Conservation (phyloP, 2,329 filamentous ascomycete species). For the Epichloe scottii region DNA sequence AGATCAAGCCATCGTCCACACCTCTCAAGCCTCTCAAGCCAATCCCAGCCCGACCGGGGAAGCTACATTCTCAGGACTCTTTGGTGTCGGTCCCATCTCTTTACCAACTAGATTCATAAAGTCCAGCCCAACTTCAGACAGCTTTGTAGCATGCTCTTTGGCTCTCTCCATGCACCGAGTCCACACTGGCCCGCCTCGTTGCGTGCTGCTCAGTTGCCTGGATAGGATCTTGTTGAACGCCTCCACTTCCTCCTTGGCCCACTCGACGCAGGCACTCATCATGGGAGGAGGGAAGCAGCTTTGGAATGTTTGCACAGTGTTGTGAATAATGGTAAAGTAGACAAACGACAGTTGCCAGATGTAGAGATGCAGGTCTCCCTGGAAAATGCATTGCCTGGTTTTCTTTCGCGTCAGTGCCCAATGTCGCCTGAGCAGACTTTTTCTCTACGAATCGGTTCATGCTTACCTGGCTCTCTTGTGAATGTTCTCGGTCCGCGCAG, state of each 20-base stretch:
- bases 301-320: slow-evolving; percentile 84
- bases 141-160: slow-evolving; percentile 64
- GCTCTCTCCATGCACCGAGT: slow-evolving; percentile 72
- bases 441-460: background rate
- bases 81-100: slow-evolving; percentile 25
- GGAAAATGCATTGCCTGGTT: slow-evolving; percentile 78
- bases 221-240: slow-evolving; percentile 75
- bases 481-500: slow-evolving; percentile 65
- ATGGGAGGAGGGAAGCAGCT: slow-evolving; percentile 72
- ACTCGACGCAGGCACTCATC: slow-evolving; percentile 92
- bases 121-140: slow-evolving; percentile 79
- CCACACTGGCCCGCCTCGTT: slow-evolving; percentile 65
- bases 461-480: slow-evolving; percentile 66
- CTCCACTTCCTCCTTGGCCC: slow-evolving; percentile 93
- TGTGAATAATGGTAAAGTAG: slow-evolving; percentile 88
- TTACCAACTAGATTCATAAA: slow-evolving; percentile 71
- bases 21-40: slow-evolving; percentile 10
- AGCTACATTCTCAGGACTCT: slow-evolving; percentile 8
- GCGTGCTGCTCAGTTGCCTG: slow-evolving; percentile 77
- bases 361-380: slow-evolving; percentile 83
- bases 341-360: slow-evolving; percentile 93
- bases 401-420: background rate
- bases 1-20: background rate
- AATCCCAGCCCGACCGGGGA: slow-evolving; percentile 18
- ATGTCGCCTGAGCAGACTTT: background rate